A percentile compares a stretch with the other conserved stretches of the same genome.
Conservation (phyloP, 139 green algal species). For the Auxenochlorella pyrenoidosa region DNA sequence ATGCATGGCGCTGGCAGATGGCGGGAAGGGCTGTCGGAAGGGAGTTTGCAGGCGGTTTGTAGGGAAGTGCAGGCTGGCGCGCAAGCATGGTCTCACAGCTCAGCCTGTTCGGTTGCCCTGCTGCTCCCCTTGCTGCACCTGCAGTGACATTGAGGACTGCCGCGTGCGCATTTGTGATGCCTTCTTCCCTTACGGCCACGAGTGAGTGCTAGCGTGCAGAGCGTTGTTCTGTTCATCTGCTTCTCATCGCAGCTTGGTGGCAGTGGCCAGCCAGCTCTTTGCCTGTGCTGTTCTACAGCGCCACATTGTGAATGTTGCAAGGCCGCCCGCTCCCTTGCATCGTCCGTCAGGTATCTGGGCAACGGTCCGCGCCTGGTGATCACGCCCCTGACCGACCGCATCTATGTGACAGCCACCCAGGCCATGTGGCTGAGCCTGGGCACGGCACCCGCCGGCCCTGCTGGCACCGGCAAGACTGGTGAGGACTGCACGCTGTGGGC, state of each 20-base stretch:
- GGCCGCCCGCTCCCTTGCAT: background rate
- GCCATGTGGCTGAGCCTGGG: conserved; percentile 87
- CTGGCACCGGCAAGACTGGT: conserved; percentile 89
- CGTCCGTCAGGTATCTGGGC: conserved; percentile 72
- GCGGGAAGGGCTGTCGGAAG: background rate
- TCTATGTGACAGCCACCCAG: conserved; percentile 94
- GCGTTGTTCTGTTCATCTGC: no score
- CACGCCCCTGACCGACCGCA: conserved; percentile 91
- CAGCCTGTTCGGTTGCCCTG: background rate
- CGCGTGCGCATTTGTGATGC: conserved; percentile 91
- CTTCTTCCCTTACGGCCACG: conserved; percentile 87
- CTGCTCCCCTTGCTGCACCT: background rate
- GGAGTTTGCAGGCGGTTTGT: background rate
- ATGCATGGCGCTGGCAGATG: no score
- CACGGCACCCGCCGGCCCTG: conserved; percentile 81
- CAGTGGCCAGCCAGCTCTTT: background rate
- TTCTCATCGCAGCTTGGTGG: no score
- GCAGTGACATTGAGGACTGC: conserved; percentile 56
- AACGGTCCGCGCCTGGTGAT: conserved; percentile 93
- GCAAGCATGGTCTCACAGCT: background rate
- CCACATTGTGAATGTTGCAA: background rate
- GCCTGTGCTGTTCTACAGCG: background rate
- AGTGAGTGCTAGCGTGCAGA: conserved; percentile 49
- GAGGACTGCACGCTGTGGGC: no score
- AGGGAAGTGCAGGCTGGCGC: background rate